Evolutionary conservation across 805 yeast genomes (phyloP).

Genomic region (Sungouiella thailandica): DNA sequence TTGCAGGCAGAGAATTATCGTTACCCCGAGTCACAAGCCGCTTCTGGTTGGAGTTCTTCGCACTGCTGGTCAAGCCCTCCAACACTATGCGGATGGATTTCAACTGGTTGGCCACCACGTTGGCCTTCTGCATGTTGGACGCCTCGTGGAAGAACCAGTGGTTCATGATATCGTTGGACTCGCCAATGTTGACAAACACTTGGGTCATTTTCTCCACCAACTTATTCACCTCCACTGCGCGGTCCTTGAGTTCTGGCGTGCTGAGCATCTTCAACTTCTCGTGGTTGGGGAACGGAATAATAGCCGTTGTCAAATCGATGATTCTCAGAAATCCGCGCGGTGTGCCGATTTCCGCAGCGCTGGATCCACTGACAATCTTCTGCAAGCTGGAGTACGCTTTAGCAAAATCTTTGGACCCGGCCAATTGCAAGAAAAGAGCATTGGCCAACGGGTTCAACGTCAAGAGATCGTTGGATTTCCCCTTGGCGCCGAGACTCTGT

Average conservation of each 20-base stretch:
- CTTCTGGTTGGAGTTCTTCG: slow-evolving; percentile 2
- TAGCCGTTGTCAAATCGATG: slow-evolving; percentile 45
- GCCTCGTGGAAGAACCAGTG: slow-evolving; percentile 49
- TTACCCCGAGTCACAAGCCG: slow-evolving; percentile 8
- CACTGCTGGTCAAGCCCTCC: slow-evolving; percentile 39
- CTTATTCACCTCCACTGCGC: slow-evolving; percentile 26
- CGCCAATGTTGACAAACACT: slow-evolving; percentile 32
- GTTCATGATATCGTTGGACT: slow-evolving; percentile 30
- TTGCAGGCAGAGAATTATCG: slow-evolving; percentile 2
- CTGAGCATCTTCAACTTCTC: slow-evolving; percentile 38
- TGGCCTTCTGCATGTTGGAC: slow-evolving; percentile 47
- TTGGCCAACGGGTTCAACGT: slow-evolving; percentile 57
- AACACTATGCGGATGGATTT: slow-evolving; percentile 46
- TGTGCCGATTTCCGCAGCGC: slow-evolving; percentile 1
- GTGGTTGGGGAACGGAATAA: slow-evolving; percentile 45
- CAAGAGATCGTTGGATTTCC: slow-evolving; percentile 29
- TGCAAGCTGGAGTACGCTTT: slow-evolving; percentile 40
- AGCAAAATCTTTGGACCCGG: slow-evolving; percentile 42
- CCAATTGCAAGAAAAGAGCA: slow-evolving; percentile 51
- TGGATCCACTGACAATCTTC: slow-evolving; percentile 15
- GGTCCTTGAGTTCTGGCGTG: slow-evolving; percentile 24
- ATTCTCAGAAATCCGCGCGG: slow-evolving; percentile 21
- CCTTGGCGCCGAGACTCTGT: slow-evolving; percentile 20
- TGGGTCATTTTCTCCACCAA: slow-evolving; percentile 32
- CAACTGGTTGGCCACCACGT: slow-evolving; percentile 50